phyloP scores from a whole-genome alignment of 2,329 filamentous ascomycete genomes.

The Colletotrichum liaoningense region DNA sequence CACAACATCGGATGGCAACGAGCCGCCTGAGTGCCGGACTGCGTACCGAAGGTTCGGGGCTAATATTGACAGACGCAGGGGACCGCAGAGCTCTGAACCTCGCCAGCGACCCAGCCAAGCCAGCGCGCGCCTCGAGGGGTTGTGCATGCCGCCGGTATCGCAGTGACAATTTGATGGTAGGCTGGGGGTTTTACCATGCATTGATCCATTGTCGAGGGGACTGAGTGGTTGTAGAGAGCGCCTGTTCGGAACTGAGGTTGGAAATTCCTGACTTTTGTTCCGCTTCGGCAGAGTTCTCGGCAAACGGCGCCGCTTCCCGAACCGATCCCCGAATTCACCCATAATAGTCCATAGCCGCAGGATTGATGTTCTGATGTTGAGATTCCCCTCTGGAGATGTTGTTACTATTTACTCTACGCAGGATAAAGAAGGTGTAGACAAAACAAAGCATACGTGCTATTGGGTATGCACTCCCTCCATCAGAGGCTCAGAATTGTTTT shows the following conservation, averaged over 20 bases:
- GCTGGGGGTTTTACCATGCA: neutral
- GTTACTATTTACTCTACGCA: neutral
- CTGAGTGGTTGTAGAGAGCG: neutral
- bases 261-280: neutral
- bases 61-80: neutral
- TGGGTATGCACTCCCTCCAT: neutral
- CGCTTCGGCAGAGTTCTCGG: constrained; percentile 28
- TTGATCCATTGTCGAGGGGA: neutral
- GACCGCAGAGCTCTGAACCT: constrained; percentile 6
- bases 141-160: constrained; percentile 17
- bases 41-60: constrained; percentile 9
- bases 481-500: constrained; percentile 5
- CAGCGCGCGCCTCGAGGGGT: neutral
- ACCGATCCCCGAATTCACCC: neutral
- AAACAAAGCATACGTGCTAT: neutral
- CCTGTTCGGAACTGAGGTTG: neutral
- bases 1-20: constrained; percentile 20
- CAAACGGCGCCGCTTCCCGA: constrained; percentile 30
- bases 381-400: neutral
- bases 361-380: neutral
- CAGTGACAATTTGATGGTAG: neutral
- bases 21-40: constrained; percentile 12
- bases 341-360: neutral
- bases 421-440: neutral
- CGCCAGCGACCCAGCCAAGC: neutral